phyloP scores from a whole-genome alignment of 1,284 basidiomycete genomes.

The Melanopsichium pennsylvanicum region DNA sequence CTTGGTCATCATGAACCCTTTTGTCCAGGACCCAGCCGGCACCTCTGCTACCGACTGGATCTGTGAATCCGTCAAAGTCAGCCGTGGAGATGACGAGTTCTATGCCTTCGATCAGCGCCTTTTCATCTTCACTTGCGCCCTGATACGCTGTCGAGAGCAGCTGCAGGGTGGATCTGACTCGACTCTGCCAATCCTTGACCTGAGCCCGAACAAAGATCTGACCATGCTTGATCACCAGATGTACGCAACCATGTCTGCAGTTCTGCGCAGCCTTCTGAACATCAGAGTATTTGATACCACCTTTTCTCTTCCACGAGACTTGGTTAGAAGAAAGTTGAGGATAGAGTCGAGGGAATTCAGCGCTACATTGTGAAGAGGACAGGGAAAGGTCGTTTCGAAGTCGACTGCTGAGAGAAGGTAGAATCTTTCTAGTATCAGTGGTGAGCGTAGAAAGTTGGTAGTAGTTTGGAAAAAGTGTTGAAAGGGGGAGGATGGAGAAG shows the following conservation, averaged over 20 bases:
- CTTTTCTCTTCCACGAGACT: constrained; percentile 26
- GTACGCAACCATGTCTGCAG: constrained; percentile 34
- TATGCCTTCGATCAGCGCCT: constrained; percentile 13
- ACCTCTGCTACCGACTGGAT: constrained; percentile 10
- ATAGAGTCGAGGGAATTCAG: constrained; percentile 48
- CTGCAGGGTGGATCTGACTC: constrained; percentile 25
- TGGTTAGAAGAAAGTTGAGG: constrained; percentile 35
- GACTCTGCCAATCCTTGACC: constrained; percentile 41
- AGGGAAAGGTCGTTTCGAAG: constrained; percentile 16
- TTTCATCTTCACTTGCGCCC: constrained; percentile 27
- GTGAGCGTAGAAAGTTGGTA: neutral
- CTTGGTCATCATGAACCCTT: constrained; percentile 10
- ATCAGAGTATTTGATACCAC: constrained; percentile 25
- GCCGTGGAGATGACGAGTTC: constrained; percentile 42
- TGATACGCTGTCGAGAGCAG: constrained; percentile 21
- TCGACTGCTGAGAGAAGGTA: neutral
- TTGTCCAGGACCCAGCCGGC: constrained; percentile 46
- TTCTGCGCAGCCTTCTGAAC: constrained; percentile 30
- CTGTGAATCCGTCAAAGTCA: constrained; percentile 38
- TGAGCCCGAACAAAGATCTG: constrained; percentile 34
- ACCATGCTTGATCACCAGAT: constrained; percentile 37
- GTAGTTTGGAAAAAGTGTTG: constrained; percentile 13
- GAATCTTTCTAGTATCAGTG: neutral
- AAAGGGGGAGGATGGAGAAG: constrained; percentile 30
- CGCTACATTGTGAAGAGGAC: constrained; percentile 12